Percentiles rank a stretch among this genome's conserved stretches.
Conservation (phyloP, 2,329 filamentous ascomycete genomes). For the Colletotrichum sp. region DNA sequence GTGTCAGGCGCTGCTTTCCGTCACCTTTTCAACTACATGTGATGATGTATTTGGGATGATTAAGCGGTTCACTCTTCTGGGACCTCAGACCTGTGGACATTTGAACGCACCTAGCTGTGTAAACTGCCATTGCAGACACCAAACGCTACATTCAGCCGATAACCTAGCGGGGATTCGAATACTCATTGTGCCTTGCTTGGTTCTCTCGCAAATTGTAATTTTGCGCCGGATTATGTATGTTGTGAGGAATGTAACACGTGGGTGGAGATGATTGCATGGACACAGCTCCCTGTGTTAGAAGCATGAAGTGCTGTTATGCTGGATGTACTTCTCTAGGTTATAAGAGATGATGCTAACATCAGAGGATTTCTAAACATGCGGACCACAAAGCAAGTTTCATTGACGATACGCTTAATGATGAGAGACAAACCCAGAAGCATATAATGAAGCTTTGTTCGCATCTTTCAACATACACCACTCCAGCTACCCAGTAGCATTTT, state of each 20-base stretch:
- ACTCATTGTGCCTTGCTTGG: not conserved
- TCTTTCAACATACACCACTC: not conserved
- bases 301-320: not conserved
- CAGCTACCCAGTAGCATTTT: rapidly evolving
- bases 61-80: not conserved
- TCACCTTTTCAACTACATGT: not conserved
- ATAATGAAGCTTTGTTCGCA: not conserved
- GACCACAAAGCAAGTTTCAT: not conserved
- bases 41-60: not conserved
- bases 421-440: not conserved
- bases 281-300: not conserved
- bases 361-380: rapidly evolving
- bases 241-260: not conserved
- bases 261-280: not conserved
- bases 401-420: rapidly evolving
- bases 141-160: not conserved
- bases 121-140: too few species aligned
- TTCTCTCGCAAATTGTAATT: not conserved
- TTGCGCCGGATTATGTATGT: not conserved
- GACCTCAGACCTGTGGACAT: too few species aligned
- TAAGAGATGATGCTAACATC: rapidly evolving
- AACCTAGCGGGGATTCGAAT: not conserved
- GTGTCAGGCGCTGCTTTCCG: too few species aligned
- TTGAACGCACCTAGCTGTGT: too few species aligned
- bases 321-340: not conserved